phyloP scores from a whole-genome alignment of 2,329 filamentous ascomycete genomes.

The Acephala macrosclerotiorum region DNA sequence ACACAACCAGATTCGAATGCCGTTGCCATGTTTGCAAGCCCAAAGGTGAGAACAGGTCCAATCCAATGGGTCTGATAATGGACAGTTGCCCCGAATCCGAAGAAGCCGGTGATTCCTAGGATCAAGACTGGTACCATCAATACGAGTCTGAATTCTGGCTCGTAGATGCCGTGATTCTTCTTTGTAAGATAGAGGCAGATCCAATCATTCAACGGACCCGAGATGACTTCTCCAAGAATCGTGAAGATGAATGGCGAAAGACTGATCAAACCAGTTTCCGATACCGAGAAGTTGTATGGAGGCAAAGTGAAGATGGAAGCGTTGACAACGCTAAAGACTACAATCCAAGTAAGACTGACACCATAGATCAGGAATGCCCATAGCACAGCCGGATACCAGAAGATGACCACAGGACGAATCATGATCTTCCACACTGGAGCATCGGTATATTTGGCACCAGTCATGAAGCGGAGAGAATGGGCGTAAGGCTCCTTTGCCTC shows the following conservation, averaged over 20 bases:
- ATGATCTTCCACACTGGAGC: conserved; percentile 46
- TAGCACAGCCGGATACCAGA: conserved; percentile 47
- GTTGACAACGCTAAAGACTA: conserved; percentile 56
- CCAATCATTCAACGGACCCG: conserved; percentile 51
- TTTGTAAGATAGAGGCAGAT: conserved; percentile 36
- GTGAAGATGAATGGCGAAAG: conserved; percentile 57
- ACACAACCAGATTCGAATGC: conserved; percentile 32
- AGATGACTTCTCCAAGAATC: conserved; percentile 53
- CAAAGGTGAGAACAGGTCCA: conserved; percentile 34
- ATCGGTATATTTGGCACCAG: conserved; percentile 43
- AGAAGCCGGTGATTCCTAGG: conserved; percentile 31
- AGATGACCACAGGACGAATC: conserved; percentile 45
- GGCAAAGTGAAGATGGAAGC: conserved; percentile 45
- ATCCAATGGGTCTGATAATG: conserved; percentile 34
- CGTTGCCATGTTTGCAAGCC: conserved; percentile 34
- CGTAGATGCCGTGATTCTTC: conserved; percentile 40
- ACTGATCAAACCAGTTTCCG: conserved; percentile 57
- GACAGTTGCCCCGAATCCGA: conserved; percentile 35
- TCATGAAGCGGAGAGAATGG: conserved; percentile 41
- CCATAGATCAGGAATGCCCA: conserved; percentile 52
- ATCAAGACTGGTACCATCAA: conserved; percentile 44
- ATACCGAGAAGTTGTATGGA: conserved; percentile 54
- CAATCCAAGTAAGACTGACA: conserved; percentile 49
- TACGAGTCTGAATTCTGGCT: conserved; percentile 58
- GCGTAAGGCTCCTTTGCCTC: conserved; percentile 43